Base-by-base conservation (phyloP, 2,329 filamentous ascomycete species). In the Coleophoma crateriformis region DNA sequence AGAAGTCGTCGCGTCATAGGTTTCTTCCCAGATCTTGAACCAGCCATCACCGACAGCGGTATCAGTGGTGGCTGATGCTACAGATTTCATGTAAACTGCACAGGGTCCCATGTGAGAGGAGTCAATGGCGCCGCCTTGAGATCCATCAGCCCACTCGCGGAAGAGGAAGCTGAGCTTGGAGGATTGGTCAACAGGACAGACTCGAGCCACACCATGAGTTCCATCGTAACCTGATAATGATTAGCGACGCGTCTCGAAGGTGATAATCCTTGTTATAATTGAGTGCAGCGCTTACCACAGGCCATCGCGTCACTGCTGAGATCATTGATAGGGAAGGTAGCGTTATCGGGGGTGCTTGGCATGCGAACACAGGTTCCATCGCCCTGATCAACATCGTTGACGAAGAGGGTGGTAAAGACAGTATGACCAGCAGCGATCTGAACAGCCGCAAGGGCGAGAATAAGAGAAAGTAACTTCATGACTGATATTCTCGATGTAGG, bases 1-100 rank as follows among this genome's bases (percentile, higher is more conserved):
- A 27, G 71, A 64, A 2, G 71, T 71, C 5, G 63, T 57, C 5
- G 68, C 63, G 58, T 87, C 74, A 67, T 86, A 88, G 42, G 83
- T 84, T 46, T 84, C 76, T 50, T 87, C 78, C 73, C 77, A 88
- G 62, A 90, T 79, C 74, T 90, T 90, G 75, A 90, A 87, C 87
- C 87, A 91, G 37, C 86, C 86, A 46, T 73, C 69, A 4, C 86
- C 85, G 20, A 75, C 69, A 45, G 81, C 81, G 12, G 77, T 65
- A 54, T 74, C 70, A 19, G 62, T 64, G 12, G 68, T 68, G 51
- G 83, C 80, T 50, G 81, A 74, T 55, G 72, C 67, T 1, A 89
- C 78, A 60, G 81, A 79, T 71, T 90, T 90, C 69, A 88, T 72
- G 67, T 90, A 90, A 20, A 90, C 78, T 27, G 85, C 78, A 61